Percentiles rank a stretch among this genome's conserved stretches.
These are phyloP conservation scores for Coprinopsis sp. DNA, from an alignment of 768 basidiomycete species.

Conservation along the genomic window DNA sequence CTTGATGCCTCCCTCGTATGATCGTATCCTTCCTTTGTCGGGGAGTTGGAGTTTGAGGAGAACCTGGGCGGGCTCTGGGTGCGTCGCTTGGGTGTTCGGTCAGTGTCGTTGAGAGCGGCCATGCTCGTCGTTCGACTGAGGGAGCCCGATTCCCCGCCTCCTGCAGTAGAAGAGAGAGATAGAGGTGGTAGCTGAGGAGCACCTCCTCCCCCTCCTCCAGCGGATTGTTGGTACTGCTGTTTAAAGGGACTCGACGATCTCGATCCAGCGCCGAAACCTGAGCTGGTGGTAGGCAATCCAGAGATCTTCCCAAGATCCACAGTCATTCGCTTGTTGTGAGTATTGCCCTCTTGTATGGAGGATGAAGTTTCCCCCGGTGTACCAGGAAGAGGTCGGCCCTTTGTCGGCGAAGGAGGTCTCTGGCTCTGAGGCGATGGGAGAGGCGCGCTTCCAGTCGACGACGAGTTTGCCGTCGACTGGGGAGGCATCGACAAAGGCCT, in stretches of 20 bases:
- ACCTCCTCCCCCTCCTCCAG: not conserved
- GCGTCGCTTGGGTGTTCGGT: slow-evolving; percentile 7
- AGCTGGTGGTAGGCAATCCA: slow-evolving; percentile 3
- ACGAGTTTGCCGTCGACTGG: not conserved
- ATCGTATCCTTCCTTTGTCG: slow-evolving; percentile 7
- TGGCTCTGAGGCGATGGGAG: not conserved
- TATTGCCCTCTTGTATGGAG: not conserved
- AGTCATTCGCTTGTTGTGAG: not conserved
- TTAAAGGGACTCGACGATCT: slow-evolving; percentile 1
- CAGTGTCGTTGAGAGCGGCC: slow-evolving; percentile 2
- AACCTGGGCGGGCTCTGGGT: slow-evolving; percentile 8
- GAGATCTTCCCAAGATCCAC: slow-evolving; percentile 8
- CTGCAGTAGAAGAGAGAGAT: not conserved
- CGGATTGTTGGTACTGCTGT: not conserved
- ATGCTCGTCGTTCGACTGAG: slow-evolving; percentile 4
- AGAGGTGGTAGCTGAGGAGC: slow-evolving; percentile 1
- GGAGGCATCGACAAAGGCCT: slow-evolving; percentile 10
- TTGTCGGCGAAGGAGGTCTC: slow-evolving; percentile 2
- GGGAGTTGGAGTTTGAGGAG: slow-evolving; percentile 6
- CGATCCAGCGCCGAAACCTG: not conserved
- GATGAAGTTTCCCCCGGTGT: slow-evolving; percentile 2
- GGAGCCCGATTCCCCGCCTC: not conserved
- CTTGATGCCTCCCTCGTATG: not conserved
- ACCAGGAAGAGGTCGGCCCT: slow-evolving; percentile 6
- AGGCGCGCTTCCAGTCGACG: not conserved